Percentiles rank a stretch among this genome's conserved stretches.
Evolutionary conservation across 2,329 filamentous ascomycete genomes (phyloP).

Genomic region (Arachnomyces sp.): DNA sequence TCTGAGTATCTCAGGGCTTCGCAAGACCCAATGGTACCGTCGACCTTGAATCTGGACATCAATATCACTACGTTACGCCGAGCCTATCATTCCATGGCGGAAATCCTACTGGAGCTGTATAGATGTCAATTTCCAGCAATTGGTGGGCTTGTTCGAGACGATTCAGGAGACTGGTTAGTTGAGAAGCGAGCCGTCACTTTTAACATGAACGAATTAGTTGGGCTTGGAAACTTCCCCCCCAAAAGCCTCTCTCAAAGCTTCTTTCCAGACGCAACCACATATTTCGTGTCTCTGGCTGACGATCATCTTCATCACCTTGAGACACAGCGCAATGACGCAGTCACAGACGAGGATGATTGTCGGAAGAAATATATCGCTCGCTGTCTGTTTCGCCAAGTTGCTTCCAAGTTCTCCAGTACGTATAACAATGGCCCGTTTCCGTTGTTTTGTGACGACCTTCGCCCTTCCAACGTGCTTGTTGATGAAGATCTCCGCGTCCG

Average conservation of each 20-base stretch:
- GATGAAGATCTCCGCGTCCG: conserved; percentile 15
- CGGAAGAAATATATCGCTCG: conserved; percentile 20
- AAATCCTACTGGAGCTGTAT: conserved; percentile 20
- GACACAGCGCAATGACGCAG: conserved; percentile 22
- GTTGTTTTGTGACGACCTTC: conserved; percentile 24
- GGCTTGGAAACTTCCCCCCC: conserved; percentile 17
- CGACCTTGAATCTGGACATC: conserved; percentile 9
- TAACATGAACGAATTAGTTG: conserved; percentile 20
- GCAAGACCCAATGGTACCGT: conserved; percentile 2
- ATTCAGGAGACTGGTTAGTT: conserved; percentile 12
- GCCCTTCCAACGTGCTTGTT: conserved; percentile 20
- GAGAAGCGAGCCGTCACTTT: conserved; percentile 16
- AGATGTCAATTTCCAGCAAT: conserved; percentile 19
- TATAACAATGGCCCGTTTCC: conserved; percentile 19
- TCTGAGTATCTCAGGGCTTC: conserved; percentile 6
- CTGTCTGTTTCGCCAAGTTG: conserved; percentile 18
- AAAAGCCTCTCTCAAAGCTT: conserved; percentile 11
- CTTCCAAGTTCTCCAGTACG: conserved; percentile 12
- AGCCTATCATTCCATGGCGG: conserved; percentile 19
- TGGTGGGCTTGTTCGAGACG: conserved; percentile 14
- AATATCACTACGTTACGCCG: conserved; percentile 14
- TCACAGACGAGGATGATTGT: conserved; percentile 17
- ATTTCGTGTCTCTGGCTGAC: conserved; percentile 20
- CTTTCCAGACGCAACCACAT: conserved; percentile 17
- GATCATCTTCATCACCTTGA: conserved; percentile 21